Conservation (phyloP, 139 green algal species). For the Coelastrella sp. region DNA sequence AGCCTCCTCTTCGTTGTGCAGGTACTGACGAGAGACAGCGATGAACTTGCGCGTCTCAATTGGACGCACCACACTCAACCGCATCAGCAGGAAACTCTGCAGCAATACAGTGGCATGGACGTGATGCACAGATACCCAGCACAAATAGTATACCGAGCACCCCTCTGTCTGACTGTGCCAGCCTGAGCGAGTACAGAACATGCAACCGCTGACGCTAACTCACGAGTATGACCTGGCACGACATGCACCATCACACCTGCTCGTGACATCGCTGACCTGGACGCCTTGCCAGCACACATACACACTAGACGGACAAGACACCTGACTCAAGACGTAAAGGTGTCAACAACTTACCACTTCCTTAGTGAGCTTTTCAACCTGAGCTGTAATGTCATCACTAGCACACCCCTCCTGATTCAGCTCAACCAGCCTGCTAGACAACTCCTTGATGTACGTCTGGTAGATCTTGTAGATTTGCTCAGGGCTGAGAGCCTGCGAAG, state of each 20-base stretch:
- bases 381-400: not conserved
- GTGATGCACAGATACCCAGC: too few species aligned
- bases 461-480: conserved; percentile 76
- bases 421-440: conserved; percentile 58
- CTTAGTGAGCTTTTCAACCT: conserved; percentile 54
- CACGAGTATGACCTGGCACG: too few species aligned
- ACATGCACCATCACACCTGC: not conserved
- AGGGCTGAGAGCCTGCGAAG: conserved; percentile 56
- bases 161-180: too few species aligned
- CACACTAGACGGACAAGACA: too few species aligned
- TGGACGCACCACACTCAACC: conserved; percentile 67
- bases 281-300: too few species aligned
- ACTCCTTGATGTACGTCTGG: conserved; percentile 77
- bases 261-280: not conserved
- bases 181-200: too few species aligned
- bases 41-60: conserved; percentile 80
- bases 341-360: conserved; percentile 42
- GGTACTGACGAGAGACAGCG: conserved; percentile 68
- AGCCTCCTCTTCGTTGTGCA: conserved; percentile 70
- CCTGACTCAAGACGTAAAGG: too few species aligned
- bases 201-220: too few species aligned
- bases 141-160: too few species aligned
- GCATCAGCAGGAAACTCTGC: conserved; percentile 74
- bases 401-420: conserved; percentile 37
- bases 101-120: too few species aligned